Evolutionary conservation across 371 early-diverging fungal genomes (phyloP), one percentile per base, ranked within the genome.

Genomic region (Mortierella sp.): DNA sequence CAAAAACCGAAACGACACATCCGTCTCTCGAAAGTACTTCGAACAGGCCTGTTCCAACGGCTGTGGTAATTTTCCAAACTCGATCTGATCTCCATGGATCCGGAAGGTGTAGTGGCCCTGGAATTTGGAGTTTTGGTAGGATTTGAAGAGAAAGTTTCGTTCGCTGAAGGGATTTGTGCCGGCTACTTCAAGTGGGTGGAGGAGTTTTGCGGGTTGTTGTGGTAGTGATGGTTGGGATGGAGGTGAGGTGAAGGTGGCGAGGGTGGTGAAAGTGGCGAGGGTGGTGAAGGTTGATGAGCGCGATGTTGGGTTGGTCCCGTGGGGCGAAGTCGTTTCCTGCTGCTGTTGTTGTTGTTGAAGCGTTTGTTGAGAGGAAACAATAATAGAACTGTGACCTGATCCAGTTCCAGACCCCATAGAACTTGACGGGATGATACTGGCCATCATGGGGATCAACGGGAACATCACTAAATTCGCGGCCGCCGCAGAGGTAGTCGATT

Each of bases 1-100:
- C 43, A 86, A 4, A 5, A 53, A 61, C 21, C 86, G 73, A 37
- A 77, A 86, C 0, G 72, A 72, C 13, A 79, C 76, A 74, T 81
- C 76, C 0, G 75, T 77, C 50, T 86, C 77, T 26, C 81, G 82
- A 72, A 86, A 86, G 77, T 81, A 86, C 44, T 79, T 79, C 8
- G 74, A 69, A 57, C 86, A 86, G 0, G 79, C 81, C 34, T 76
- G 69, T 37, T 86, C 86, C 19, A 72, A 31, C n/a, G 48, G 31
- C 16, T 61, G 72, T 8, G 79, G 86, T 31, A 86, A n/a, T 28
- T 79, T 81, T 0, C 76, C 76, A 43, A 79, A 81, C 71, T 86
- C 74, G 13, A 86, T 44, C 1, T 55, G 44, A 55, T 86, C 72
- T 21, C 48, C 79, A 14, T 31, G 54, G 0, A 86, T 64, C 21